Evolutionary conservation across 1,284 basidiomycete genomes (phyloP).

Genomic region (Apiotrichum montevideense): DNA sequence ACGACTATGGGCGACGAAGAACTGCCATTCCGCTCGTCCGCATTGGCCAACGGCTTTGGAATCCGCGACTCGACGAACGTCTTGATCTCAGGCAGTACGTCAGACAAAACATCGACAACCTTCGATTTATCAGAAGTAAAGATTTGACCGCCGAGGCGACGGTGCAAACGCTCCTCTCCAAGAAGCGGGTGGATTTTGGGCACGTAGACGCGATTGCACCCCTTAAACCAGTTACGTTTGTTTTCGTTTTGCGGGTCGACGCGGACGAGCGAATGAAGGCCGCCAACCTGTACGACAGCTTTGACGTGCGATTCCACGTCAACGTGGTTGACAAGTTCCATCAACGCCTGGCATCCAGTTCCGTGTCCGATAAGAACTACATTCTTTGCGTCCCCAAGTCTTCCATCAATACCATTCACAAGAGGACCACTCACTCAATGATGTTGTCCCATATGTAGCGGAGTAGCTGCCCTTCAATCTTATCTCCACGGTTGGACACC

Average conservation of each 20-base stretch:
- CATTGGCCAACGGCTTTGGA: not conserved
- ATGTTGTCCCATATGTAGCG: constrained; percentile 94
- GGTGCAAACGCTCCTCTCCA: constrained; percentile 35
- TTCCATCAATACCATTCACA: too few species aligned
- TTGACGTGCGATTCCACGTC: constrained; percentile 60
- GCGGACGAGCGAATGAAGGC: constrained; percentile 51
- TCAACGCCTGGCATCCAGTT: constrained; percentile 66
- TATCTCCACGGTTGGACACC: constrained; percentile 25
- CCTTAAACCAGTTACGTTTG: constrained; percentile 40
- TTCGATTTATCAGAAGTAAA: constrained; percentile 34
- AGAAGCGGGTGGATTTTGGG: constrained; percentile 38
- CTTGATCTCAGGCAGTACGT: constrained; percentile 38
- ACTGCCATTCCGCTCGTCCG: not conserved
- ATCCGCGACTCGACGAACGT: constrained; percentile 33
- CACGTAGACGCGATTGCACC: constrained; percentile 40
- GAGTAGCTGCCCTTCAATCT: constrained; percentile 54
- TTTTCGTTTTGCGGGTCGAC: constrained; percentile 38
- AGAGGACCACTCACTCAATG: constrained; percentile 58
- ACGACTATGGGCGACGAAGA: not conserved
- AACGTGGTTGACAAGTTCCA: constrained; percentile 64
- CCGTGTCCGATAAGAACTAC: constrained; percentile 84
- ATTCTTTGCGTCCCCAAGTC: constrained; percentile 52
- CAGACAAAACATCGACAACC: constrained; percentile 41
- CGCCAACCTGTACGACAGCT: constrained; percentile 70
- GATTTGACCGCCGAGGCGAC: constrained; percentile 42